Conservation (phyloP, 2,329 filamentous ascomycete genomes). For the Claviceps sorghi region DNA sequence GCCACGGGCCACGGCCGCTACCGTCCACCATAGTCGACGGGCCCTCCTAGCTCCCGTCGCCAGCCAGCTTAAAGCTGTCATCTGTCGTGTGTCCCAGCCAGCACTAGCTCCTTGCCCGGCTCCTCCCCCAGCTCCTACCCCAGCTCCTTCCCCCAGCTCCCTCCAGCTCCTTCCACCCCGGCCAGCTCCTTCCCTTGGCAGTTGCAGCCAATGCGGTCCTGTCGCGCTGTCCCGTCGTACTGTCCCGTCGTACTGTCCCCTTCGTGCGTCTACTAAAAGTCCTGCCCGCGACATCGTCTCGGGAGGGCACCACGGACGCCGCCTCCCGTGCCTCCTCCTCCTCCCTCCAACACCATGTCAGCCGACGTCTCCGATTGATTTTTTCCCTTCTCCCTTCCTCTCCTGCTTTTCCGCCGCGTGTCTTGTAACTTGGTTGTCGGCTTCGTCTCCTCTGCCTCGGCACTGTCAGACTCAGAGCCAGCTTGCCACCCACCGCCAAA, state of each 20-base stretch:
- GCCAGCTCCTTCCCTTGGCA: neutral
- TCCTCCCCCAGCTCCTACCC: neutral
- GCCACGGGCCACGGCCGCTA: neutral
- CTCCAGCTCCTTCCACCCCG: neutral
- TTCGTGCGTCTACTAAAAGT: neutral
- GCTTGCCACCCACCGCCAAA: neutral
- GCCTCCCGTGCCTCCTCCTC: neutral
- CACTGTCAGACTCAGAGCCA: neutral
- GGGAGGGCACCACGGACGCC: neutral
- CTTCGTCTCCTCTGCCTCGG: neutral
- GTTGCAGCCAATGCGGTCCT: neutral
- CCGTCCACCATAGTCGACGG: neutral
- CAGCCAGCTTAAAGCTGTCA: conserved; percentile 1
- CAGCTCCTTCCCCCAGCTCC: neutral
- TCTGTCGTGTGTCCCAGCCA: neutral
- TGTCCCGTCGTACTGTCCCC: neutral
- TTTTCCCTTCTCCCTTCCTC: neutral
- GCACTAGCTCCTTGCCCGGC: neutral
- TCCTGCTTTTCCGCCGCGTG: neutral
- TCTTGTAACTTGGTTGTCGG: neutral
- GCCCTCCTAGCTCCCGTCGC: neutral
- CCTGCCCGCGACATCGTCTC: neutral
- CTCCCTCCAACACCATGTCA: conserved; percentile 3
- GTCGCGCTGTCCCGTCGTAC: neutral
- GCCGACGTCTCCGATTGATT: conserved; percentile 5